Conservation (phyloP, 116 monocot species). For the Zostera marina region DNA sequence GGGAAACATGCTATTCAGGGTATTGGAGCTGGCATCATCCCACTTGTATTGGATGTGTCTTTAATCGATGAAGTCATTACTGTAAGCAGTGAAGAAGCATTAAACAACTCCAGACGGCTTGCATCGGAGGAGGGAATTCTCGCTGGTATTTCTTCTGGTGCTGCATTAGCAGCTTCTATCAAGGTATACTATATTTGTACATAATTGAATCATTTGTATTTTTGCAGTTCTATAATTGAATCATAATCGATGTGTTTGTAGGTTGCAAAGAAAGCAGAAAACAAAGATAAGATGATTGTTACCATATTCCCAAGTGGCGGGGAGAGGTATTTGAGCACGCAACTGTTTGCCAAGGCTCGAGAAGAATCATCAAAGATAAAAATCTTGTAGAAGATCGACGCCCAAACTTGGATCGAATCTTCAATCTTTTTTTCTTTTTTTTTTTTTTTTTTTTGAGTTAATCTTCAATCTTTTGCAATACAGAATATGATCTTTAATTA, state of each 20-base stretch:
- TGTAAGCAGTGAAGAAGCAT: conserved; percentile 49
- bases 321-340: conserved; percentile 74
- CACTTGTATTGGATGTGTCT: conserved; percentile 38
- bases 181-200: conserved; percentile 33
- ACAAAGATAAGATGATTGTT: conserved; percentile 81
- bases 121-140: conserved; percentile 79
- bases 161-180: conserved; percentile 53
- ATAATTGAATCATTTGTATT: too few relatives aligned
- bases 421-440: too few relatives aligned
- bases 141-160: conserved; percentile 87
- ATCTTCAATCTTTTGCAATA: too few relatives aligned
- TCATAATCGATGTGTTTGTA: conserved; percentile 2
- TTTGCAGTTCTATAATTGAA: too few relatives aligned
- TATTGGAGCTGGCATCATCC: conserved; percentile 50
- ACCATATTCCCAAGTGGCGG: conserved; percentile 66
- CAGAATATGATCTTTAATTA: too few relatives aligned
- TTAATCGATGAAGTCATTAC: conserved; percentile 53
- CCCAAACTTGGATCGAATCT: too few relatives aligned
- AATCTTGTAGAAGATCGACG: too few relatives aligned
- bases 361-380: conserved; percentile 24
- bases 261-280: conserved; percentile 49
- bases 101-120: conserved; percentile 49
- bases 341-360: conserved; percentile 52
- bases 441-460: too few relatives aligned
- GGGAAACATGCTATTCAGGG: conserved; percentile 75